Percentiles rank a stretch among this genome's conserved stretches.
These are phyloP conservation scores for Chaetomium fimeti DNA, from an alignment of 495 filamentous ascomycete genomes.

Conservation along the genomic window DNA sequence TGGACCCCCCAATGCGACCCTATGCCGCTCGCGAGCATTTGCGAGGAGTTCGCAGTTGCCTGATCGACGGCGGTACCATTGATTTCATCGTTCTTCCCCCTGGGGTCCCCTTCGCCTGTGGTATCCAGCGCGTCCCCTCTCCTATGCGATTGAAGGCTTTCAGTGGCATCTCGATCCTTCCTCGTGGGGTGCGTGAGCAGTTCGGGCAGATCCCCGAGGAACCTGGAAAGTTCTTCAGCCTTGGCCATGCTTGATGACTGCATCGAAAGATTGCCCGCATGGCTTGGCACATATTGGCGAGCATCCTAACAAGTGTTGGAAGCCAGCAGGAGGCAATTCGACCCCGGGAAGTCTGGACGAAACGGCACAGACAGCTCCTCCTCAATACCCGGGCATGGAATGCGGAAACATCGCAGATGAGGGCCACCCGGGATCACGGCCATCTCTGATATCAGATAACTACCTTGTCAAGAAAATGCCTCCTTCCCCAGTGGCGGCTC, in stretches of 20 bases:
- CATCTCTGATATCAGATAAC: neutral
- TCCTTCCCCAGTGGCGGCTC: neutral
- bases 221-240: constrained; percentile 2
- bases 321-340: neutral
- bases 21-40: constrained; percentile 5
- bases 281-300: constrained; percentile 5
- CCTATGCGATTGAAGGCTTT: neutral
- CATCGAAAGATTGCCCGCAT: neutral
- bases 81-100: constrained; percentile 1
- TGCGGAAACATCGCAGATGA: neutral
- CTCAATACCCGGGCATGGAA: neutral
- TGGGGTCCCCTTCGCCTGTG: too few species aligned
- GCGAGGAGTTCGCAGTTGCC: neutral
- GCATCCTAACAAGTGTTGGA: neutral
- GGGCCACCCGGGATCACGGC: neutral
- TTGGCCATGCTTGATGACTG: constrained; percentile 10
- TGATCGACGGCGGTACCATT: neutral
- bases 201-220: neutral
- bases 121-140: too few species aligned
- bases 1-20: constrained; percentile 10
- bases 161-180: constrained; percentile 7
- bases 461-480: neutral
- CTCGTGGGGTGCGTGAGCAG: neutral
- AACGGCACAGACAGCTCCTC: neutral
- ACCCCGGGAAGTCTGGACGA: neutral